A percentile compares a stretch with the other conserved stretches of the same genome.
These are phyloP conservation scores for Nectriaceae sp. DNA, from an alignment of 2,329 filamentous ascomycete species.

Conservation along the genomic window DNA sequence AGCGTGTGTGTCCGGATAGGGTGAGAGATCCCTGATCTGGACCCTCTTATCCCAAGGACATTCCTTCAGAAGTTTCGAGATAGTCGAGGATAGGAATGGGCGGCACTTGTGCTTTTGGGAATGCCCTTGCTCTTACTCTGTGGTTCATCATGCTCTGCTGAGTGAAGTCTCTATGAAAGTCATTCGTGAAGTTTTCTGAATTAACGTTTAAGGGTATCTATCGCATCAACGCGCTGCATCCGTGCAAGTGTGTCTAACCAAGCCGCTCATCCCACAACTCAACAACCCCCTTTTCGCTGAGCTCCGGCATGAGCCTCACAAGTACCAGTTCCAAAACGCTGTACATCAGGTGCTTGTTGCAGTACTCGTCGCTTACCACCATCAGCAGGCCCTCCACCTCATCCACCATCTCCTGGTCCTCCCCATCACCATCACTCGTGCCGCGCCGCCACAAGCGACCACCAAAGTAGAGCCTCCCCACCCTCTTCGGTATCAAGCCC, in stretches of 20 bases:
- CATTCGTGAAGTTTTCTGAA: neutral
- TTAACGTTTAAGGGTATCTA: conserved; percentile 21
- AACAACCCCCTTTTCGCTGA: conserved; percentile 69
- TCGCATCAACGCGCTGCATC: neutral
- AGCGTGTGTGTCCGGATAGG: neutral
- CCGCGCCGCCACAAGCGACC: conserved; percentile 34
- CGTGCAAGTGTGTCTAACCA: conserved; percentile 20
- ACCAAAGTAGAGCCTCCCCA: conserved; percentile 54
- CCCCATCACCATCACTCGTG: conserved; percentile 21
- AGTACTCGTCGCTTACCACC: conserved; percentile 78
- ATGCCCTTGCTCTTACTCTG: conserved; percentile 22
- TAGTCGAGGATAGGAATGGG: conserved; percentile 26
- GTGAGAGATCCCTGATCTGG: neutral
- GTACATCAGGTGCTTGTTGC: conserved; percentile 92
- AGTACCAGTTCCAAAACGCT: conserved; percentile 78
- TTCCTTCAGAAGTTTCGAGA: conserved; percentile 17
- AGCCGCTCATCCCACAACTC: conserved; percentile 77
- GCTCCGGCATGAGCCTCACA: conserved; percentile 81
- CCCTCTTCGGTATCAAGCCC: conserved; percentile 48
- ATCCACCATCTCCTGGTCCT: conserved; percentile 47
- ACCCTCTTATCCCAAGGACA: conserved; percentile 13
- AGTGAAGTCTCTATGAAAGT: neutral
- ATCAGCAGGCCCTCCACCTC: conserved; percentile 70
- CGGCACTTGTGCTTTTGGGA: conserved; percentile 30
- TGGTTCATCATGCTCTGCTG: neutral